These are phyloP conservation scores for Chimonanthus praecox DNA, from an alignment of 164 flowering plant genomes.

Conservation along the genomic window DNA sequence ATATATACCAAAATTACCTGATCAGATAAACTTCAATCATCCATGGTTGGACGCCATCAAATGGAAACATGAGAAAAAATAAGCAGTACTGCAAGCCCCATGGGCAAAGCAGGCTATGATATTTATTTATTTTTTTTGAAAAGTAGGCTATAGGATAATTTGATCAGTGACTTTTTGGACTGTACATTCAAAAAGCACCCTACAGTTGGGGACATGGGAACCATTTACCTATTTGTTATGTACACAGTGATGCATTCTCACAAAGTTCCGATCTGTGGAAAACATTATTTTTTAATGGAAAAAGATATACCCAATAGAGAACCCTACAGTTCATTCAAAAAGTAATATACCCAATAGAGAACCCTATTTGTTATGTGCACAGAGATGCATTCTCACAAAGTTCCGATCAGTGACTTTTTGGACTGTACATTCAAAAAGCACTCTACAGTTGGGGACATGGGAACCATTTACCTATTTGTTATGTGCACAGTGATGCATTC, in stretches of 20 bases:
- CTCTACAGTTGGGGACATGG: not conserved
- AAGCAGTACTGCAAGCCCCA: not conserved
- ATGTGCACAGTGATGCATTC: not conserved
- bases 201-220: not conserved
- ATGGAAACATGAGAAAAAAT: not conserved
- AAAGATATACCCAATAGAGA: too few species aligned
- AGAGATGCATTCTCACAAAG: not conserved
- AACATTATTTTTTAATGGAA: not conserved
- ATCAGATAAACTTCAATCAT: not conserved
- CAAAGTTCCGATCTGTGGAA: not conserved
- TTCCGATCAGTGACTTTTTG: not conserved
- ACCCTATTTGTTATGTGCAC: too few species aligned
- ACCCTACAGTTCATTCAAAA: not conserved
- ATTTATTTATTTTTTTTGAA: too few species aligned
- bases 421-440: not conserved
- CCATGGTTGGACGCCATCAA: not conserved
- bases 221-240: too few species aligned
- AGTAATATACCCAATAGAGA: not conserved
- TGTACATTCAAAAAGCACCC: not conserved
- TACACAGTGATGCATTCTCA: not conserved
- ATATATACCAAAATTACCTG: not conserved
- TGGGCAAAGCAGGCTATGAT: too few species aligned
- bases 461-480: not conserved
- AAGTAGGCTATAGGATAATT: not conserved
- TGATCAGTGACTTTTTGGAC: not conserved